phyloP scores from a whole-genome alignment of 345 rosid species.

The Capsella bursapastoris region DNA sequence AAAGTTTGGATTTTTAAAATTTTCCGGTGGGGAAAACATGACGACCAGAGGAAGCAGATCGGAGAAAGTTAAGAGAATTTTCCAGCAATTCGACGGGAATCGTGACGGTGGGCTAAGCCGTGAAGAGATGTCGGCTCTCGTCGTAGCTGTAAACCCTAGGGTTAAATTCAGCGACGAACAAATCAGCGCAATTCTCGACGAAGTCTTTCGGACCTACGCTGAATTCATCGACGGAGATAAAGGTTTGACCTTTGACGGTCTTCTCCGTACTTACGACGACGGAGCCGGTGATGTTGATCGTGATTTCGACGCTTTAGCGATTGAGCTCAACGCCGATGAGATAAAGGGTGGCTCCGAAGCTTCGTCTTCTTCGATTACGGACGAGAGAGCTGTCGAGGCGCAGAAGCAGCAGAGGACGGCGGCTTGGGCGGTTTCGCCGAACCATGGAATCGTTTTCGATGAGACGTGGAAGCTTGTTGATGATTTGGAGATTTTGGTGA shows the following conservation, averaged over 20 bases:
- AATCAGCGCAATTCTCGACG: slow-evolving; percentile 91
- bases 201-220: slow-evolving; percentile 88
- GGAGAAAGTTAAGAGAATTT: slow-evolving; percentile 91
- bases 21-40: slow-evolving; percentile 42
- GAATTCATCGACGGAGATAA: slow-evolving; percentile 86
- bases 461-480: slow-evolving; percentile 97
- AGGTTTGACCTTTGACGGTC: slow-evolving; percentile 87
- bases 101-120: slow-evolving; percentile 91
- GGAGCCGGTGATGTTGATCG: slow-evolving; percentile 98
- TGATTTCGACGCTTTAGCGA: slow-evolving; percentile 89
- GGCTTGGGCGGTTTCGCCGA: slow-evolving; percentile 95
- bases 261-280: slow-evolving; percentile 91
- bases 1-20: not conserved
- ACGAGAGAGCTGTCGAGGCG: slow-evolving; percentile 70
- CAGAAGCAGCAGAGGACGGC: slow-evolving; percentile 94
- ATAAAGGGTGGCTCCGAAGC: slow-evolving; percentile 63
- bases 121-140: slow-evolving; percentile 90
- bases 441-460: slow-evolving; percentile 92
- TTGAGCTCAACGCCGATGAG: slow-evolving; percentile 62
- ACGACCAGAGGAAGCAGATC: slow-evolving; percentile 94
- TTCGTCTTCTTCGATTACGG: slow-evolving; percentile 77
- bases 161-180: slow-evolving; percentile 98
- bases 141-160: slow-evolving; percentile 93
- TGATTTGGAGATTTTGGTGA: slow-evolving; percentile 89
- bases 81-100: slow-evolving; percentile 81